Evolutionary conservation across 2,329 filamentous ascomycete genomes (phyloP).

Genomic region (Zalaria obscura): DNA sequence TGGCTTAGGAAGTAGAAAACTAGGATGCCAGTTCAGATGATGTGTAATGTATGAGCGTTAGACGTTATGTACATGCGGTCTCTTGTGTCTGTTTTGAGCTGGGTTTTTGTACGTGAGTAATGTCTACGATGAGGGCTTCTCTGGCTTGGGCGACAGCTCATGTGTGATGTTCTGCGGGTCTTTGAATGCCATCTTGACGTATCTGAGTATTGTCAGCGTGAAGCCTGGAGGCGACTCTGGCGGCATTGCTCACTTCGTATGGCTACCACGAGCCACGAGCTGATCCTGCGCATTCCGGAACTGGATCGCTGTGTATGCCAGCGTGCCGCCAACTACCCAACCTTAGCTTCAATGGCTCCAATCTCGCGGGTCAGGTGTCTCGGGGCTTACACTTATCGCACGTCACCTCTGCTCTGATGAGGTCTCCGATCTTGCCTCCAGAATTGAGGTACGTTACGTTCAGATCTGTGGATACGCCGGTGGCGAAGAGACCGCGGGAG

Average conservation of each 20-base stretch:
- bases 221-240: background rate
- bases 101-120: no score
- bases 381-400: conserved; percentile 47
- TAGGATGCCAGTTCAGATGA: no score
- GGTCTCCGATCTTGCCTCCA: conserved; percentile 49
- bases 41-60: no score
- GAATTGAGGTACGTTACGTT: conserved; percentile 41
- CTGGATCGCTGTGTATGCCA: conserved; percentile 48
- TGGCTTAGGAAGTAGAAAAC: background rate
- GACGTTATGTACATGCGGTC: no score
- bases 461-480: conserved; percentile 52
- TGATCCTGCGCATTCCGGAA: conserved; percentile 47
- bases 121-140: conserved; percentile 3
- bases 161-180: conserved; percentile 48
- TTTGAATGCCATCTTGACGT: conserved; percentile 46
- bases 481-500: conserved; percentile 49
- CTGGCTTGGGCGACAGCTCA: conserved; percentile 31
- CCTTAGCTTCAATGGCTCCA: no score
- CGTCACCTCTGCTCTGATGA: conserved; percentile 43
- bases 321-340: conserved; percentile 44
- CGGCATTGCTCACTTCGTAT: conserved; percentile 44
- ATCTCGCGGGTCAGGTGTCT: no score
- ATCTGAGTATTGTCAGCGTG: conserved; percentile 22
- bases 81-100: no score
- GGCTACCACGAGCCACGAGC: conserved; percentile 49